Base-by-base conservation (phyloP, 164 flowering plant genomes). In the Magnolia sinica region DNA sequence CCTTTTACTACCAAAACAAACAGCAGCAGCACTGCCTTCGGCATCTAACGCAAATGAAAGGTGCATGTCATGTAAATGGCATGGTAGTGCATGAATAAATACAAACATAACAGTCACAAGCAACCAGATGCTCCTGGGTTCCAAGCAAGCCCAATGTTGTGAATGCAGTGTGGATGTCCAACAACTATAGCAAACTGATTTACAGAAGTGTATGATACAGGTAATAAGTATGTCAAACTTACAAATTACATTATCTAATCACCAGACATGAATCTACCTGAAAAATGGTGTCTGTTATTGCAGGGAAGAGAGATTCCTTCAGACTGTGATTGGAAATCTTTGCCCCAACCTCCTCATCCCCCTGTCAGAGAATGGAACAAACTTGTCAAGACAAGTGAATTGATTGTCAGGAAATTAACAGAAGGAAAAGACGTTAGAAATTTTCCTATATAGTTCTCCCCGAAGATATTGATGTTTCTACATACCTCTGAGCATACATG, bases 401-500 rank as follows among this genome's bases (percentile, higher is more conserved):
- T 20, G 24, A 8, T 10, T 20, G 20, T 18, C 20, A 18, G 65
- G 19, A 63, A 63, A 63, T 72, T 24, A 64, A 71, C 19, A 29
- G 63, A 59, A 23, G 14, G 55, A 71, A 7, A 7, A n/a, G 68
- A 23, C 0, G 45, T 75, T 14, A 4, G 50, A 71, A 61, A 8
- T 10, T 22, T n/a, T 51, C 22, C 63, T 24, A 18, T 19, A 76
- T n/a, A 50, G 45, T 3, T 70, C 7, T 64, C 7, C 61, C 27
- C 8, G 2, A 29, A 31, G 29, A 18, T 27, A 24, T 65, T 37
- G 20, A 24, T 20, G 19, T 75, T 22, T 64, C 73, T 51, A 8
- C 24, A 31, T 86, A 89, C 95, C 91, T 88, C 84, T 45, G 79
- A 24, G 71, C 71, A 70, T n/a, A 85, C 74, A 64, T 79, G 74